Conservation (phyloP, 176 grass and related monocot species). For the Hordeum vulgare region MorexV3_pseudomolecules_assembly NC_058522.1:561670229-561670728, state of each 20-base stretch:
- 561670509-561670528: background rate
- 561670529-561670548: background rate
- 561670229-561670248: background rate
- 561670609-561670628: too few species aligned
- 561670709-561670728: too few species aligned
- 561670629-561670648: too few species aligned
- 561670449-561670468: background rate
- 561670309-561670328: background rate
- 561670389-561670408: background rate
- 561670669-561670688: too few species aligned
- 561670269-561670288: background rate
- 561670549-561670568: background rate
- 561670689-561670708: too few species aligned
- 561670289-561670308: background rate
- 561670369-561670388: background rate
- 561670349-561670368: background rate
- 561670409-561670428: background rate
- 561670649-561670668: too few species aligned
- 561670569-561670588: too few species aligned
- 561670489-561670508: background rate
- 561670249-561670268: background rate
- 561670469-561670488: background rate
- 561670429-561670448: background rate
- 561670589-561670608: too few species aligned
- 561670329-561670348: background rate